Base-by-base conservation (phyloP, 139 green algal species). In the Ettlia oleoabundans region DNA sequence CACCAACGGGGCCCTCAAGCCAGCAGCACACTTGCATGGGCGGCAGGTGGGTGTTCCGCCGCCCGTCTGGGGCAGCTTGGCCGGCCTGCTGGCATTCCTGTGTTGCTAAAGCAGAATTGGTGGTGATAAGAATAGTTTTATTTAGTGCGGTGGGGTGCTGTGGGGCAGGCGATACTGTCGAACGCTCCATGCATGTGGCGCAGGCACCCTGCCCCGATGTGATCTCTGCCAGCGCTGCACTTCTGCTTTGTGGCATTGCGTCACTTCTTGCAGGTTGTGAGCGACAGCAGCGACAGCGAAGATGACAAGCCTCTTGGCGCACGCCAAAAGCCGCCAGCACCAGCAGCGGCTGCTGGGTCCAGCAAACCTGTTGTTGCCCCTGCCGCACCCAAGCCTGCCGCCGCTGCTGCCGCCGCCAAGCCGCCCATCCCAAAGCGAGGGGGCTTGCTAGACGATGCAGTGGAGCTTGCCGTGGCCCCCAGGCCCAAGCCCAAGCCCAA, bases 271-370 rank as follows among this genome's bases (percentile, higher is more conserved):
- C 55, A 65, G 55, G 55, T 65, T n/a, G 62, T 74, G 30, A 64
- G 41, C 41, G 76, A 82, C 62, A 68, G n/a, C n/a, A n/a, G 43
- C 43, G 83, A 87, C 55, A 87, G 83, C 51, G 84, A 88, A n/a
- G 84, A 85, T 24, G 84, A 88, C 32, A n/a, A 85, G 77, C 88
- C 88, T 9, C 66, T 92, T 35, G 88, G 83, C 6, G 62, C 38
- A 1, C 58, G 83, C 3, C 51, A 69, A 51, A 81, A 69, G 68
- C 67, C 58, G 18, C 21, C 35, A 30, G n/a, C 71, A 21, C 47
- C 52, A 19, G 58, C n/a, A 53, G 68, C 43, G 28, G 41, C 40
- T 30, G 53, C 51, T n/a, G n/a, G n/a, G n/a, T n/a, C n/a, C 53
- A 73, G 37, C 55, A 43, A 76, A 18, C 66, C 74, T 41, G 81